phyloP scores from a whole-genome alignment of 1,139 yeast species.

The Chernovozyma sophiae-reginae region DNA sequence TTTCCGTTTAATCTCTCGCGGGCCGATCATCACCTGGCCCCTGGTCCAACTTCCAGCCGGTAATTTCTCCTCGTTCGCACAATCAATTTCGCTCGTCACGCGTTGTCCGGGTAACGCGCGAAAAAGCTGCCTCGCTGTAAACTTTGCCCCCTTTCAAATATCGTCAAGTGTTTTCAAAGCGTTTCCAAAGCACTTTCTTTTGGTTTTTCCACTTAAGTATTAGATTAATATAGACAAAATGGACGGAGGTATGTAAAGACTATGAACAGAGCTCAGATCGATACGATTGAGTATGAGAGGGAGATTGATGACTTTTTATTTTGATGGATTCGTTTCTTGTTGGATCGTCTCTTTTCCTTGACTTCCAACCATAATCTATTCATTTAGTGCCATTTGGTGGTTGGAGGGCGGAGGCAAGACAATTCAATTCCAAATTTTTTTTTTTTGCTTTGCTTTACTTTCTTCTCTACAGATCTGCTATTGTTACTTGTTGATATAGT shows the following conservation, averaged over 20 bases:
- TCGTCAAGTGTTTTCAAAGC: slow-evolving; percentile 9
- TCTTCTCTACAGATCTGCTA: too few relatives aligned
- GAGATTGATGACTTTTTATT: too few relatives aligned
- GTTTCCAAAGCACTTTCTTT: slow-evolving; percentile 6
- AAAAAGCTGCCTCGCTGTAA: slow-evolving; percentile 9
- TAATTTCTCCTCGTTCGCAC: background rate
- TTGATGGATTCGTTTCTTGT: too few relatives aligned
- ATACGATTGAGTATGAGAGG: too few relatives aligned
- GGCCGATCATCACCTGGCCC: background rate
- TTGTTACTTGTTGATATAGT: too few relatives aligned
- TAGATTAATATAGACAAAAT: slow-evolving; percentile 15
- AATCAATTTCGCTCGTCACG: slow-evolving; percentile 4
- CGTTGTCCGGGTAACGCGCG: slow-evolving; percentile 9
- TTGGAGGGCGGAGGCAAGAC: too few relatives aligned
- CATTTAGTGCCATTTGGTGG: too few relatives aligned
- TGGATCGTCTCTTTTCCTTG: too few relatives aligned
- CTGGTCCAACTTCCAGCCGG: background rate
- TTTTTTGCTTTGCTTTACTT: too few relatives aligned
- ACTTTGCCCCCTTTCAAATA: slow-evolving; percentile 9
- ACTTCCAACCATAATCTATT: too few relatives aligned
- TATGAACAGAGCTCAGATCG: background rate
- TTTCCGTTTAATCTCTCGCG: too few relatives aligned
- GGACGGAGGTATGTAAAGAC: slow-evolving; percentile 30
- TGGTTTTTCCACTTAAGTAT: slow-evolving; percentile 5
- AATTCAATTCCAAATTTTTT: too few relatives aligned